A percentile compares a stretch with the other conserved stretches of the same genome.
phyloP scores from a whole-genome alignment of 139 green algal genomes.

The Auxenochlorella pyrenoidosa region DNA sequence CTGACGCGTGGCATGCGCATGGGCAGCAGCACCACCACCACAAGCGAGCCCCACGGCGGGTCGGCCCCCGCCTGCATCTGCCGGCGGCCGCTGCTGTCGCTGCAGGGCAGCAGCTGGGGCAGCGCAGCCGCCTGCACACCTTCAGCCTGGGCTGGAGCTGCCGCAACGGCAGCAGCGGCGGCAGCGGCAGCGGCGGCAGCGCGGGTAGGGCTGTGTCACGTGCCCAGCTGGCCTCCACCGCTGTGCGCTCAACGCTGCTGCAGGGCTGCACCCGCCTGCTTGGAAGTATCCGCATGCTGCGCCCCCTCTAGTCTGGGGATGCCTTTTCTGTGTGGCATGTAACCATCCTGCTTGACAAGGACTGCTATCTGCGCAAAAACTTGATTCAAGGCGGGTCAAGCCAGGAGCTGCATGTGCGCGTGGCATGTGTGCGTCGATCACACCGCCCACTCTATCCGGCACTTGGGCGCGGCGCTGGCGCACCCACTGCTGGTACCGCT shows the following conservation, averaged over 20 bases:
- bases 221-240: neutral
- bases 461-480: neutral
- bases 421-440: too few species aligned
- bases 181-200: neutral
- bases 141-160: neutral
- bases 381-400: too few species aligned
- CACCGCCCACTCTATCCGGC: too few species aligned
- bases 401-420: neutral
- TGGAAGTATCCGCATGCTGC: conserved; percentile 10
- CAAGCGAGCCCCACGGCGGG: neutral
- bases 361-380: too few species aligned
- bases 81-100: neutral
- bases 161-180: neutral
- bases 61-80: neutral
- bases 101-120: neutral
- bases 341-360: neutral
- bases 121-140: neutral
- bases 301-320: neutral
- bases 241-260: conserved; percentile 1
- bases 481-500: neutral
- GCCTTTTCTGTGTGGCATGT: neutral
- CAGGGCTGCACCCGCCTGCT: conserved; percentile 28
- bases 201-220: neutral
- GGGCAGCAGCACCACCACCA: neutral
- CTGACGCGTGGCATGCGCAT: neutral